These are phyloP conservation scores for Rhodotorula sp. DNA, from an alignment of 1,284 basidiomycete species.

Conservation along the genomic window DNA sequence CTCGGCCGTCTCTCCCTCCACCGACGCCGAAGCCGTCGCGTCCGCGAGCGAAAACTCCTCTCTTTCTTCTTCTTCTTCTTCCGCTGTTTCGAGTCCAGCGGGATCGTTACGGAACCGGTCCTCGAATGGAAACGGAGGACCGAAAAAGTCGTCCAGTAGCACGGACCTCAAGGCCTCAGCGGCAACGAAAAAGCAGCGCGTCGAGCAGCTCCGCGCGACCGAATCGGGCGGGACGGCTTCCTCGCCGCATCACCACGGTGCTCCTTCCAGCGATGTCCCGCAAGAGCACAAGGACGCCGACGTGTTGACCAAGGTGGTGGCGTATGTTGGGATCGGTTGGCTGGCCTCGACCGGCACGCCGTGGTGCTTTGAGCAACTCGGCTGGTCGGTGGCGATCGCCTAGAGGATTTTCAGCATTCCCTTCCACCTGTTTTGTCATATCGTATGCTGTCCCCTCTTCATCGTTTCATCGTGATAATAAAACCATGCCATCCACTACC, in stretches of 20 bases:
- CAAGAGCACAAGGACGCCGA: constrained; percentile 31
- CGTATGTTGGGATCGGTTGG: constrained; percentile 38
- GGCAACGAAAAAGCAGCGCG: background rate
- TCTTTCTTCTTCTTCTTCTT: constrained; percentile 48
- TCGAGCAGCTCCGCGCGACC: background rate
- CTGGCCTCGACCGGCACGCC: constrained; percentile 33
- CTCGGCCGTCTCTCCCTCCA: constrained; percentile 15
- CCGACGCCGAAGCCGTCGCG: background rate
- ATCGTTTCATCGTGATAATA: too few relatives aligned
- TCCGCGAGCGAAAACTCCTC: constrained; percentile 31
- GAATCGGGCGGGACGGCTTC: constrained; percentile 1
- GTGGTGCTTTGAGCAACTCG: constrained; percentile 16
- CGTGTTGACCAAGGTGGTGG: constrained; percentile 37
- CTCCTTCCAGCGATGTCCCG: background rate
- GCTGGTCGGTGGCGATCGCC: constrained; percentile 7
- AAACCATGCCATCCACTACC: too few relatives aligned
- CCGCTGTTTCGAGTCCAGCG: constrained; percentile 37
- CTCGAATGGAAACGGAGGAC: background rate
- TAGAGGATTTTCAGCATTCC: background rate
- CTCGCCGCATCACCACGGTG: background rate
- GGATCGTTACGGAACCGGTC: background rate
- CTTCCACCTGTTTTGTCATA: too few relatives aligned
- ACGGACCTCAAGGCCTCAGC: background rate
- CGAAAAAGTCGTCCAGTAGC: background rate
- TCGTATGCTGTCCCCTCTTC: too few relatives aligned